These are phyloP conservation scores for Capsicum rhomboideum DNA, from an alignment of 257 asterid species.

Conservation along the genomic window DNA sequence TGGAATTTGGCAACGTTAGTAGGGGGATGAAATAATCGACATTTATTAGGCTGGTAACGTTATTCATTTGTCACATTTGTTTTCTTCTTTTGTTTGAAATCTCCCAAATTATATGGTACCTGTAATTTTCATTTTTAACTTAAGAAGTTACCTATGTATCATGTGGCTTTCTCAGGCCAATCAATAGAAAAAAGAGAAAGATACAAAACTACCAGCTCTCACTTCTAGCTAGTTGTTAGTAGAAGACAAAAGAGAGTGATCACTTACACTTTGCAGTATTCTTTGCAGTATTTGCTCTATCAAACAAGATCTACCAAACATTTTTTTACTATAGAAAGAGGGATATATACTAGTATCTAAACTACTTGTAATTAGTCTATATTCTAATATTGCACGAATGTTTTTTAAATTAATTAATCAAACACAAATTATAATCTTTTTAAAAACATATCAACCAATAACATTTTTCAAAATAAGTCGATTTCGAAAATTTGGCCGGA, in stretches of 20 bases:
- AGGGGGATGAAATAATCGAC: too few species aligned
- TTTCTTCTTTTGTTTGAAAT: too few species aligned
- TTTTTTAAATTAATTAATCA: neutral
- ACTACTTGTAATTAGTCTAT: neutral
- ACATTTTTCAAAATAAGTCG: too few species aligned
- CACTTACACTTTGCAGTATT: neutral
- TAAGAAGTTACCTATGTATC: neutral
- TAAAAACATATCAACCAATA: neutral
- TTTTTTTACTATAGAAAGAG: neutral
- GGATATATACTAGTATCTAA: neutral
- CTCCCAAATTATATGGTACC: neutral
- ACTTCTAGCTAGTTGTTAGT: neutral
- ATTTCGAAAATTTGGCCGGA: too few species aligned
- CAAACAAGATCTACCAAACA: neutral
- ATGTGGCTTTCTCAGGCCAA: neutral
- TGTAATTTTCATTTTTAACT: neutral
- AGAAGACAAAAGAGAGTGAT: neutral
- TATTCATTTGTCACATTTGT: too few species aligned
- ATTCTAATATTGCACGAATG: neutral
- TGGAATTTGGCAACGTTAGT: neutral
- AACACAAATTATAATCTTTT: neutral
- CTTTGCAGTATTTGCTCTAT: neutral
- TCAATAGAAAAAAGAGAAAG: neutral
- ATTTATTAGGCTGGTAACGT: too few species aligned
- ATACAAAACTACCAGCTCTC: neutral